Evolutionary conservation across 192 early-diverging fungal species (phyloP).

Genomic region (Phycomyces nitens): DNA sequence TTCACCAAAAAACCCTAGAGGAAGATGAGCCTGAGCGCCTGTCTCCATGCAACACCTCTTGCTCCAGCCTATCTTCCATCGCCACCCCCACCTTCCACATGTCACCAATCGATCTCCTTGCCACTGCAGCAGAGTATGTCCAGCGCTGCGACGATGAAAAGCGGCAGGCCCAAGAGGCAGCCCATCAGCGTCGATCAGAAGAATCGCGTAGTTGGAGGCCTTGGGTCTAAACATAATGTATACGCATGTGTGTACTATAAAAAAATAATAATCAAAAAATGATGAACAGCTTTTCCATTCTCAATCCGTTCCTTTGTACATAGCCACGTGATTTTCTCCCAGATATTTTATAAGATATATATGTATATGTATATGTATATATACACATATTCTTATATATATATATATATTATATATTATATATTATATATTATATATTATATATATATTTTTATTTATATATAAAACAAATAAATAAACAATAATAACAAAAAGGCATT

Average conservation of each 20-base stretch:
- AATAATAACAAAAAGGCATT: no score
- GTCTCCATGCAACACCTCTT: slow-evolving; percentile 6
- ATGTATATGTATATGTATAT: no score
- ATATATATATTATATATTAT: no score
- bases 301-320: no score
- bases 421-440: no score
- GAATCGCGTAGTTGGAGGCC: slow-evolving; percentile 11
- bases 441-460: no score
- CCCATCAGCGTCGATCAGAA: neutral
- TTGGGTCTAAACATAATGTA: slow-evolving; percentile 13
- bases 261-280: neutral
- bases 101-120: slow-evolving; percentile 31
- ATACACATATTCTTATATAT: no score
- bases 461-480: no score
- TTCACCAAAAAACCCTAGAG: slow-evolving; percentile 1
- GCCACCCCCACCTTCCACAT: neutral
- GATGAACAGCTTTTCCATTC: neutral
- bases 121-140: slow-evolving; percentile 35
- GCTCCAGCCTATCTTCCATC: slow-evolving; percentile 13
- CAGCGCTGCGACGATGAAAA: slow-evolving; percentile 32
- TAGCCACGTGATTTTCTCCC: no score
- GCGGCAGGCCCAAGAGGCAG: neutral
- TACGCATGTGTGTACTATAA: neutral
- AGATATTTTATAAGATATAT: no score
- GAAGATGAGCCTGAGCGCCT: slow-evolving; percentile 4